Evolutionary conservation across 108 stramenopile species (phyloP).

Genomic region (Discostella pseudostelligera): DNA sequence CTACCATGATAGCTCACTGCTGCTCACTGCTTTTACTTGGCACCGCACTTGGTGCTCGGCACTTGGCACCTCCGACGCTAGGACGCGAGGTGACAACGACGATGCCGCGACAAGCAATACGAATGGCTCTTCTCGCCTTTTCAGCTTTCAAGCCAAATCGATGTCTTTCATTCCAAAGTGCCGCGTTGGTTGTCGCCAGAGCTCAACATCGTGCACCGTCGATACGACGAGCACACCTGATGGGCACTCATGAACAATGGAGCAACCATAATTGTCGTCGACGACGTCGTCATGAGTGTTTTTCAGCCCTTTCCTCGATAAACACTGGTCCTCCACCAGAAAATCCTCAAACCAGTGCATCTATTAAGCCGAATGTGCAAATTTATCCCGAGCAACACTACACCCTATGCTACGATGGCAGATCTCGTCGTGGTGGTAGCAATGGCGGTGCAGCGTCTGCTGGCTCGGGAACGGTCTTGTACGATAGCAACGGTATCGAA

Average conservation of each 20-base stretch:
- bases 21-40: too few species aligned
- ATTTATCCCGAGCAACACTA: constrained; percentile 30
- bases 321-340: background rate
- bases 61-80: too few species aligned
- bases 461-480: constrained; percentile 73
- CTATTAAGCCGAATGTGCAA: constrained; percentile 3
- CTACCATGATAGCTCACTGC: too few species aligned
- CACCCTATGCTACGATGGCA: constrained; percentile 63
- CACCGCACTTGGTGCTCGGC: too few species aligned
- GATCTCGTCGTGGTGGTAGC: constrained; percentile 49
- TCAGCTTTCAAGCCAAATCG: background rate
- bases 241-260: background rate
- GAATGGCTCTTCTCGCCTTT: constrained; percentile 1
- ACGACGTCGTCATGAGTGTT: background rate
- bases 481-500: constrained; percentile 33
- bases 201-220: background rate
- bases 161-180: background rate
- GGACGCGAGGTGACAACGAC: too few species aligned
- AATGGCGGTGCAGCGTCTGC: constrained; percentile 60
- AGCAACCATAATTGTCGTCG: too few species aligned
- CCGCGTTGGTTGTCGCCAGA: background rate
- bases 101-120: constrained; percentile 1
- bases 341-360: background rate
- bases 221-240: background rate
- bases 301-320: background rate